A percentile compares a stretch with the other conserved stretches of the same genome.
Evolutionary conservation across 768 basidiomycete species (phyloP).

Genomic region (Hirschioporus abietinus): DNA sequence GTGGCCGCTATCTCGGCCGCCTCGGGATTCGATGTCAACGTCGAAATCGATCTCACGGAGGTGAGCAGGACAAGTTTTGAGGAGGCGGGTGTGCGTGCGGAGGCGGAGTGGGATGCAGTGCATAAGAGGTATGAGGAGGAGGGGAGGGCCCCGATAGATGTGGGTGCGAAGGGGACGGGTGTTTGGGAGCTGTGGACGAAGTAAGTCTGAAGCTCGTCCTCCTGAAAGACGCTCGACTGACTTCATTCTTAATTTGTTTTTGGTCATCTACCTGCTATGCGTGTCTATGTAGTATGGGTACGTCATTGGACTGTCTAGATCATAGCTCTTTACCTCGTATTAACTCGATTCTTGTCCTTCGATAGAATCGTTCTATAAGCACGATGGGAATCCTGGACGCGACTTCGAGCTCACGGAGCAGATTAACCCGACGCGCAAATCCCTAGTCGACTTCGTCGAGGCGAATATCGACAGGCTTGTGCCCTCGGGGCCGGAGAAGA

Average conservation of each 20-base stretch:
- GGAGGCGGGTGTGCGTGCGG: too few species aligned
- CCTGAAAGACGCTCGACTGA: too few species aligned
- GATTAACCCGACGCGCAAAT: neutral
- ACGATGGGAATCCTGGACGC: neutral
- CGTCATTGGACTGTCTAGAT: too few species aligned
- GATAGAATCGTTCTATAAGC: constrained; percentile 1
- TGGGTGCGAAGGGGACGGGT: neutral
- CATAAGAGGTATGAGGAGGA: neutral
- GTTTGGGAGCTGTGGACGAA: neutral
- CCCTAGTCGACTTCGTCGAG: neutral
- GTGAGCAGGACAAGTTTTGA: neutral
- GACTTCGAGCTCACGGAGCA: constrained; percentile 1
- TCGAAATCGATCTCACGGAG: neutral
- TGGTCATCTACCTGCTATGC: too few species aligned
- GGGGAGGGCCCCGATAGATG: neutral
- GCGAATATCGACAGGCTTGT: neutral
- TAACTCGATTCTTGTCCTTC: neutral
- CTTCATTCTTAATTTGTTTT: too few species aligned
- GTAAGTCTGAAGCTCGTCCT: neutral
- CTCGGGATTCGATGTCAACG: neutral
- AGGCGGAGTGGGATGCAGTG: neutral
- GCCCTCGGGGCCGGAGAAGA: too few species aligned
- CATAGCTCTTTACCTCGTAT: too few species aligned
- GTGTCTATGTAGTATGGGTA: neutral
- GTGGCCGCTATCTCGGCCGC: neutral